Percentiles rank a stretch among this genome's conserved stretches.
Conservation (phyloP, 257 asterid species). For the Gardenia jasminoides region DNA sequence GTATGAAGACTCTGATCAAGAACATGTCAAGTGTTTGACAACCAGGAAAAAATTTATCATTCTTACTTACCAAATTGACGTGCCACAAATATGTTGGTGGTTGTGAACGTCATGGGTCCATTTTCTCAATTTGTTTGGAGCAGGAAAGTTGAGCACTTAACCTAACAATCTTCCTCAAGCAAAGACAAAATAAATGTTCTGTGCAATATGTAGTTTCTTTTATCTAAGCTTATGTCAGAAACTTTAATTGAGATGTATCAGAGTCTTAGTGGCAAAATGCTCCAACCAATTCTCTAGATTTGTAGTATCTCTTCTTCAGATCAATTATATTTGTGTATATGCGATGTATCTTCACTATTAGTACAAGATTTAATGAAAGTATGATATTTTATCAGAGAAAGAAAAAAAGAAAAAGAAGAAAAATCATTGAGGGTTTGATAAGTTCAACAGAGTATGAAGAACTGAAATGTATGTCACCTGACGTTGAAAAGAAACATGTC, state of each 20-base stretch:
- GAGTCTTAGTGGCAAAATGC: no score
- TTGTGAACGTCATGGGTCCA: conserved; percentile 4
- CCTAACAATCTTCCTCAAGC: not conserved
- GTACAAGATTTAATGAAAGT: no score
- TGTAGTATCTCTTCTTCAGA: no score
- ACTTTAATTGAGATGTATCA: no score
- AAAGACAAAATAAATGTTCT: not conserved
- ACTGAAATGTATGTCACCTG: not conserved
- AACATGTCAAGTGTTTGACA: not conserved
- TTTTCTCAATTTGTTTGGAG: not conserved
- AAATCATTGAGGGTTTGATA: not conserved
- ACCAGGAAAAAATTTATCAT: not conserved
- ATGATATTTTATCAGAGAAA: no score
- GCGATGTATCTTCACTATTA: no score
- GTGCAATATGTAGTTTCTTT: not conserved
- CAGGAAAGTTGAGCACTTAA: not conserved
- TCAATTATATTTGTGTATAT: no score
- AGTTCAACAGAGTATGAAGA: not conserved
- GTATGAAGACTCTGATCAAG: not conserved
- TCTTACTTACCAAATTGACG: not conserved
- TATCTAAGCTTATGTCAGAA: no score
- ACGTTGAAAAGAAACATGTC: not conserved
- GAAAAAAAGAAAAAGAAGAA: no score
- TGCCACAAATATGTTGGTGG: not conserved
- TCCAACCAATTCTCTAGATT: no score